phyloP scores from a whole-genome alignment of 345 rosid genomes.

The Brassica incana region DNA sequence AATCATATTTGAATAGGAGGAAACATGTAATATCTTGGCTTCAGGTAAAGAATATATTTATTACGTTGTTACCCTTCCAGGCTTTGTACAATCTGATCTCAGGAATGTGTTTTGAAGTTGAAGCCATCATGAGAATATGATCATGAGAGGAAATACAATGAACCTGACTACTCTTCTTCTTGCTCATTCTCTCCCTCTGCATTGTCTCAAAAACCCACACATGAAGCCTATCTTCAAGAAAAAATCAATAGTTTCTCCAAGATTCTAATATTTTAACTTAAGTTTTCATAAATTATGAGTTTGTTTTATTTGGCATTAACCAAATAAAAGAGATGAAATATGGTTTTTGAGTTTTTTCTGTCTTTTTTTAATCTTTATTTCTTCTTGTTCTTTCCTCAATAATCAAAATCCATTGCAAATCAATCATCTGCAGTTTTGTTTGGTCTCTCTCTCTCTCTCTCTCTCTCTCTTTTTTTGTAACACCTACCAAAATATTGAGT shows the following conservation, averaged over 20 bases:
- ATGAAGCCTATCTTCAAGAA: conserved; percentile 22
- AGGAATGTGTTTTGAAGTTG: conserved; percentile 36
- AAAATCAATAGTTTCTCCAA: background rate
- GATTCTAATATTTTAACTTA: background rate
- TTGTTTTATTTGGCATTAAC: too few relatives aligned
- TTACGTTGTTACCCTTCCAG: conserved; percentile 98
- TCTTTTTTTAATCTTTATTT: background rate
- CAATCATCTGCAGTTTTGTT: conserved; percentile 28
- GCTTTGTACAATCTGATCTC: conserved; percentile 63
- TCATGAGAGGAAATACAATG: conserved; percentile 37
- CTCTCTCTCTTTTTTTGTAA: too few relatives aligned
- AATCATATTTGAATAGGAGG: background rate
- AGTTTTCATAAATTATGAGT: background rate
- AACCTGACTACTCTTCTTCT: conserved; percentile 36
- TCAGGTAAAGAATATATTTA: background rate
- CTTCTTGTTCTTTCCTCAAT: conserved; percentile 14
- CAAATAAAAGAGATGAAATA: background rate
- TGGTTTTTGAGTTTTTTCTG: conserved; percentile 20
- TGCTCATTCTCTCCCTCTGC: conserved; percentile 44
- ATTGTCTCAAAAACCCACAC: conserved; percentile 14
- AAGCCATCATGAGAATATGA: conserved; percentile 39
- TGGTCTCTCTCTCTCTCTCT: conserved; percentile 13
- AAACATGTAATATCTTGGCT: background rate
- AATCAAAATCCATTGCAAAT: conserved; percentile 18
- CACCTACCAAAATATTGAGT: too few relatives aligned